These are phyloP conservation scores for Ziziphus jujuba DNA, from an alignment of 306 rosid genomes.

Conservation along the genomic window DNA sequence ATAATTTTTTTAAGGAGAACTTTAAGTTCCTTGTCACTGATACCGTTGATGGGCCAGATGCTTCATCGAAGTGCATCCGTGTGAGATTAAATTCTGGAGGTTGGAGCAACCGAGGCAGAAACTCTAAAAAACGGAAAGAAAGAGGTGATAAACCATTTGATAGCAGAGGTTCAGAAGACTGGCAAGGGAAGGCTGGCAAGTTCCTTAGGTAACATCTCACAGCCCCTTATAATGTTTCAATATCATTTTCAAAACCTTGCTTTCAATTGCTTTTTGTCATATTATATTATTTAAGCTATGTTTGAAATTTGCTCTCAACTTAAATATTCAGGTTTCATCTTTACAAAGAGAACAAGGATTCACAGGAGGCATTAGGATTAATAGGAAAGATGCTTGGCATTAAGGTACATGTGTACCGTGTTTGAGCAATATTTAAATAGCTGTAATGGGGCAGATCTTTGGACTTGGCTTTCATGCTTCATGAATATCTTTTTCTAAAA, in stretches of 20 bases:
- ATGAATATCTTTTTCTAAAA: background rate
- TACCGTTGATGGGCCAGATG: constrained; percentile 82
- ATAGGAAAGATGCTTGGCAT: constrained; percentile 87
- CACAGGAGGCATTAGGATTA: constrained; percentile 88
- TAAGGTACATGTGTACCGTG: constrained; percentile 49
- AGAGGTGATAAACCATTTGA: constrained; percentile 83
- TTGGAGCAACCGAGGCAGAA: constrained; percentile 47
- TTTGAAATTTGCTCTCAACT: background rate
- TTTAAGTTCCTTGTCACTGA: constrained; percentile 90
- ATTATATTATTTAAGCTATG: background rate
- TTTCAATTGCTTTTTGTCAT: too few relatives aligned
- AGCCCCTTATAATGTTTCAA: background rate
- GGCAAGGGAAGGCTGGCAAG: constrained; percentile 72
- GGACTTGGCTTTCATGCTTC: constrained; percentile 14
- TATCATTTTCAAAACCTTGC: background rate
- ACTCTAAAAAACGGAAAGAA: constrained; percentile 79
- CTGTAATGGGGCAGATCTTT: constrained; percentile 15
- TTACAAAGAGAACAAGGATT: constrained; percentile 94
- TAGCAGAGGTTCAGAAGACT: constrained; percentile 87
- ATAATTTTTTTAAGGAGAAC: constrained; percentile 79
- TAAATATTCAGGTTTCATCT: constrained; percentile 72
- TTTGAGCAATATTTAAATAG: constrained; percentile 1
- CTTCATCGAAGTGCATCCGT: constrained; percentile 87
- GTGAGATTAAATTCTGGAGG: constrained; percentile 69
- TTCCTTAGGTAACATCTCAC: constrained; percentile 61